Evolutionary conservation across 1,139 yeast species (phyloP).

Genomic region (Diutina neorugosa): DNA sequence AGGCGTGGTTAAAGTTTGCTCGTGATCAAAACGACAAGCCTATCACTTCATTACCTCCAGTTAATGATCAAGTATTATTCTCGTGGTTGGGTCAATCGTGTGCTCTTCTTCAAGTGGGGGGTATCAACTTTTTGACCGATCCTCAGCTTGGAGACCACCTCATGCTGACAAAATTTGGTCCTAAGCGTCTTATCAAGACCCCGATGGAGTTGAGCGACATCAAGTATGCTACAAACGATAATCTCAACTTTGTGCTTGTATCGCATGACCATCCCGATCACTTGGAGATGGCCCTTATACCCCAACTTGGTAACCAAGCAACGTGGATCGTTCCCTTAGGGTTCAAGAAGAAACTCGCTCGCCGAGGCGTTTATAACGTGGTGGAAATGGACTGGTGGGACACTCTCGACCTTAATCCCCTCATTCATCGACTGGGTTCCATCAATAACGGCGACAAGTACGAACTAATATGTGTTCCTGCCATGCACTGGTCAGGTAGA

Average conservation of each 20-base stretch:
- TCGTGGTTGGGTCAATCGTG: constrained; percentile 96
- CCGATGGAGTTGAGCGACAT: constrained; percentile 57
- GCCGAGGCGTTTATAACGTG: constrained; percentile 40
- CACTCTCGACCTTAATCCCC: constrained; percentile 29
- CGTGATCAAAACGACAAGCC: background rate
- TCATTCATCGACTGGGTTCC: constrained; percentile 11
- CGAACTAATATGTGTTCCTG: constrained; percentile 81
- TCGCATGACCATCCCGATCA: constrained; percentile 97
- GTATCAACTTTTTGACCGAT: constrained; percentile 70
- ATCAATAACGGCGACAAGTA: constrained; percentile 30
- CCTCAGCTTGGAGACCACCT: constrained; percentile 69
- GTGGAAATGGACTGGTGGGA: constrained; percentile 95
- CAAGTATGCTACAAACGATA: constrained; percentile 34
- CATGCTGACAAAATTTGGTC: constrained; percentile 57
- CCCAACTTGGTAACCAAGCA: constrained; percentile 44
- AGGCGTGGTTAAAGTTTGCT: constrained; percentile 6
- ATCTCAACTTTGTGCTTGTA: constrained; percentile 61
- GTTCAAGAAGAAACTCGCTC: constrained; percentile 43
- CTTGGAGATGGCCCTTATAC: constrained; percentile 52
- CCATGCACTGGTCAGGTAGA: constrained; percentile 97
- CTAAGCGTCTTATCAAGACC: constrained; percentile 62
- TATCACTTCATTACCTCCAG: background rate
- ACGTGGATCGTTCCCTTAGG: constrained; percentile 88
- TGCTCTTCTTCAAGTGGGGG: constrained; percentile 58
- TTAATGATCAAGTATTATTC: constrained; percentile 38